Evolutionary conservation across 2,329 filamentous ascomycete species (phyloP).

Genomic region (Fusarium sp.): DNA sequence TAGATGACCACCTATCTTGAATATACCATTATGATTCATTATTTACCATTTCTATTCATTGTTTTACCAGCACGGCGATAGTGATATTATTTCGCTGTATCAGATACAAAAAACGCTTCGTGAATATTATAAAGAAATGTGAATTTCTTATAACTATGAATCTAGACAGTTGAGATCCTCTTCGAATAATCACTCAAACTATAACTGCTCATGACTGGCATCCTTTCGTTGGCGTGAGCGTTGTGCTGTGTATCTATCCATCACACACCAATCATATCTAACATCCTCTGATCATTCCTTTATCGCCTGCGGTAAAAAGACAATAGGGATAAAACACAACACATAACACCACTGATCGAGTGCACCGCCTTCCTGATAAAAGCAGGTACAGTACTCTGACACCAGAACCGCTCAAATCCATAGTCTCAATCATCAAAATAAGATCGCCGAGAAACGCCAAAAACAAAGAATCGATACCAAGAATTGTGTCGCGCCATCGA

Average conservation of each 20-base stretch:
- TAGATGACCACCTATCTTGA: conserved; percentile 33
- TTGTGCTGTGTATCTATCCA: conserved; percentile 39
- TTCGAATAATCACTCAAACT: conserved; percentile 21
- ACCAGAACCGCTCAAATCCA: conserved; percentile 32
- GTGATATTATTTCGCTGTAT: background rate
- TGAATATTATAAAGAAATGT: conserved; percentile 3
- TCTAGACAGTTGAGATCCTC: conserved; percentile 32
- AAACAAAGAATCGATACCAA: conserved; percentile 37
- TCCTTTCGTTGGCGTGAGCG: conserved; percentile 38
- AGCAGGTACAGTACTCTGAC: conserved; percentile 25
- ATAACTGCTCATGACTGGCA: conserved; percentile 26
- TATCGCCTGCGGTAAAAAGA: conserved; percentile 22
- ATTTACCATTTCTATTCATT: background rate
- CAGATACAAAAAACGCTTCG: background rate
- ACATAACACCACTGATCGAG: conserved; percentile 15
- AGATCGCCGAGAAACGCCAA: conserved; percentile 20
- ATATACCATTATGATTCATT: conserved; percentile 35
- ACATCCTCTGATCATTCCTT: conserved; percentile 35
- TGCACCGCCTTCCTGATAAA: conserved; percentile 2
- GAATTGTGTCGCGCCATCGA: conserved; percentile 38
- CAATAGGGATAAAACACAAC: conserved; percentile 29
- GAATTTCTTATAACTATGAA: conserved; percentile 11
- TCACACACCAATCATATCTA: conserved; percentile 25
- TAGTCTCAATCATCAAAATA: conserved; percentile 22
- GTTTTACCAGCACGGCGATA: background rate